Evolutionary conservation across 2,329 filamentous ascomycete genomes (phyloP).

Genomic region (Gaeumannomyces tritici): DNA sequence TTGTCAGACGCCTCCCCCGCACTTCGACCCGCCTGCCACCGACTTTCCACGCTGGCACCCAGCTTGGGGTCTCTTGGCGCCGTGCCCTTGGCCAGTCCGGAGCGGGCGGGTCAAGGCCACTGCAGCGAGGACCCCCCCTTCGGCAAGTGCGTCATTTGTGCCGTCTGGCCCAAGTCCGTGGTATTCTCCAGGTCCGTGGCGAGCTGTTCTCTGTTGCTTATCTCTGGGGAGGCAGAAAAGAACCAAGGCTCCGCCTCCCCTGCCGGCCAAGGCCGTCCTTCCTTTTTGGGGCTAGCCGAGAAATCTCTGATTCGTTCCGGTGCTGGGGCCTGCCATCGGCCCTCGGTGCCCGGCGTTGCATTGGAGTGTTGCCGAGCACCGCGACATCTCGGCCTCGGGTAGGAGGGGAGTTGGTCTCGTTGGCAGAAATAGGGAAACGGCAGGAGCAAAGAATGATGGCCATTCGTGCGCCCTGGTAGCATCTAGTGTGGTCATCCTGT

Average conservation of each 20-base stretch:
- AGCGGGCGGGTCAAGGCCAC: background rate
- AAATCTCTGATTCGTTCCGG: background rate
- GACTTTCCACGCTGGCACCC: background rate
- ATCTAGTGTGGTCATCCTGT: too few species aligned
- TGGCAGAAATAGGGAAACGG: too few species aligned
- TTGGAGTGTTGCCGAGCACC: background rate
- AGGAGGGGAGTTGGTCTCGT: too few species aligned
- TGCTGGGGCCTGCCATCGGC: too few species aligned
- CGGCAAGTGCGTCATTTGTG: background rate
- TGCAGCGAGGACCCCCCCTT: background rate
- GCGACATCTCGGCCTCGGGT: background rate
- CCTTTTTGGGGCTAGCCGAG: background rate
- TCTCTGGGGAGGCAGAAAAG: background rate
- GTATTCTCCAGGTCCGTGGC: too few species aligned
- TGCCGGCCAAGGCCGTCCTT: background rate
- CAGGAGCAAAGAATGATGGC: too few species aligned
- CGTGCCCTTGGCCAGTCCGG: background rate
- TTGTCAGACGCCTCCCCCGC: background rate
- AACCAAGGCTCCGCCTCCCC: background rate
- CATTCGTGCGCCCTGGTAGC: too few species aligned
- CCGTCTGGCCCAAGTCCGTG: background rate
- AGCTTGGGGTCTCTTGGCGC: background rate
- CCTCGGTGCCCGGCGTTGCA: background rate
- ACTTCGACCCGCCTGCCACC: background rate
- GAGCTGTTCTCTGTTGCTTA: background rate